phyloP scores from a whole-genome alignment of 768 basidiomycete genomes.

The Strobilomyces confusus region DNA sequence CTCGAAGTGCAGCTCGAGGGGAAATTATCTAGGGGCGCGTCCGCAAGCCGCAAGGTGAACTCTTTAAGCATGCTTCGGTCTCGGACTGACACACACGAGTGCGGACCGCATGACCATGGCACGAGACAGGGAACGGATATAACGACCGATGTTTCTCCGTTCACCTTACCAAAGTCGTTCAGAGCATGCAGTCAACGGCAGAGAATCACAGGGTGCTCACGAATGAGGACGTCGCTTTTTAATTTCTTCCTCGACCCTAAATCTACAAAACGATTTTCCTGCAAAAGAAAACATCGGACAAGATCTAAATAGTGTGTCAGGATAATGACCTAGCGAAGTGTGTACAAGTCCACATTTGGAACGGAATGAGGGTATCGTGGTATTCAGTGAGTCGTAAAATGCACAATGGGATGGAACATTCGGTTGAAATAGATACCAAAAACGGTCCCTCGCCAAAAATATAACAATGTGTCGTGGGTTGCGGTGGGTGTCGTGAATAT shows the following conservation, averaged over 20 bases:
- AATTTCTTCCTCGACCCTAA: conserved; percentile 2
- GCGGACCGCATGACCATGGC: not conserved
- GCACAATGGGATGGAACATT: conserved; percentile 29
- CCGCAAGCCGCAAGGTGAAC: not conserved
- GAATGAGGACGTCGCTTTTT: not conserved
- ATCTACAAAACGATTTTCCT: conserved; percentile 22
- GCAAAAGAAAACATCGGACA: conserved; percentile 5
- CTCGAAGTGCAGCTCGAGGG: not conserved
- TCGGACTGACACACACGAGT: not conserved
- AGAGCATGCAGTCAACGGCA: not conserved
- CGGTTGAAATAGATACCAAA: conserved; percentile 29
- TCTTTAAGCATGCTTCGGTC: conserved; percentile 1
- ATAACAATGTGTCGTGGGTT: conserved; percentile 11
- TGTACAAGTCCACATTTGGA: conserved; percentile 23
- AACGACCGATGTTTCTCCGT: conserved; percentile 18
- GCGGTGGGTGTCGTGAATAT: conserved; percentile 27
- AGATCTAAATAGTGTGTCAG: conserved; percentile 19
- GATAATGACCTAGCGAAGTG: conserved; percentile 13
- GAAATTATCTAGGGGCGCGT: not conserved
- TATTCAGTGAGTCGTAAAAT: conserved; percentile 29
- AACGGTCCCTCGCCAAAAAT: conserved; percentile 17
- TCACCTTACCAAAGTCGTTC: not conserved
- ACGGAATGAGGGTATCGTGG: conserved; percentile 34
- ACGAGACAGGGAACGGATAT: not conserved
- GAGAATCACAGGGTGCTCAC: conserved; percentile 1